Conservation (phyloP, 2,329 filamentous ascomycete species). For the Pyrenophora graminea region DNA sequence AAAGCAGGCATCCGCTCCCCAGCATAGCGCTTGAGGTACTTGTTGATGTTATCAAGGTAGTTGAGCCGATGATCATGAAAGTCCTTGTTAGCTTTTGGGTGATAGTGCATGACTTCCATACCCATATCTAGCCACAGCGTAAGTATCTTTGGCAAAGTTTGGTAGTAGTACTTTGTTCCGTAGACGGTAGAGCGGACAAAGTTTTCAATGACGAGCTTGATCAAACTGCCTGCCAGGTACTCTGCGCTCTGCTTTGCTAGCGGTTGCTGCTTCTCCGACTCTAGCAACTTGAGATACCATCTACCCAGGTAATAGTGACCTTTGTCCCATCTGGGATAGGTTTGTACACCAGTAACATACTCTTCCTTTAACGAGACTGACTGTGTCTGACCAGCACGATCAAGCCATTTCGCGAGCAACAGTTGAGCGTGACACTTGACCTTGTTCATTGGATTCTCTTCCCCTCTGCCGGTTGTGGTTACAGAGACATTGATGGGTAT, state of each 20-base stretch:
- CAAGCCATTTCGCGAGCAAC: slow-evolving; percentile 94
- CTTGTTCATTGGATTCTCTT: slow-evolving; percentile 55
- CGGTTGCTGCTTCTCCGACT: slow-evolving; percentile 80
- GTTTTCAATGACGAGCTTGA: slow-evolving; percentile 90
- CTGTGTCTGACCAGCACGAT: slow-evolving; percentile 90
- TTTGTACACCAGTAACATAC: slow-evolving; percentile 80
- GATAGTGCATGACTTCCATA: slow-evolving; percentile 61
- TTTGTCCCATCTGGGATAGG: slow-evolving; percentile 80
- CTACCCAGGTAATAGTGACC: slow-evolving; percentile 96
- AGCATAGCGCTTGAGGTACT: slow-evolving; percentile 79
- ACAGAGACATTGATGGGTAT: slow-evolving; percentile 42
- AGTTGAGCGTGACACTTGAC: slow-evolving; percentile 80
- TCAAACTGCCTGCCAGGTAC: slow-evolving; percentile 74
- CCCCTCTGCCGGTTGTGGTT: slow-evolving; percentile 45
- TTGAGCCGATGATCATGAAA: slow-evolving; percentile 34
- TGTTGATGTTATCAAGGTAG: slow-evolving; percentile 53
- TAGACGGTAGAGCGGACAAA: slow-evolving; percentile 84
- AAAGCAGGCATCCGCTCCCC: slow-evolving; percentile 68
- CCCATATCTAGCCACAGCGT: slow-evolving; percentile 95
- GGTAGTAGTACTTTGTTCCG: slow-evolving; percentile 94
- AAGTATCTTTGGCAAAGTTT: slow-evolving; percentile 86
- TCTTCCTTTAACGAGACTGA: slow-evolving; percentile 70
- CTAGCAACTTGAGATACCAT: slow-evolving; percentile 94
- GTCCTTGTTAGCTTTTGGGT: slow-evolving; percentile 36
- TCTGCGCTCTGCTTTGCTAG: slow-evolving; percentile 67